Evolutionary conservation across 805 yeast species (phyloP).

Genomic region (Teunomyces gatunensis): DNA sequence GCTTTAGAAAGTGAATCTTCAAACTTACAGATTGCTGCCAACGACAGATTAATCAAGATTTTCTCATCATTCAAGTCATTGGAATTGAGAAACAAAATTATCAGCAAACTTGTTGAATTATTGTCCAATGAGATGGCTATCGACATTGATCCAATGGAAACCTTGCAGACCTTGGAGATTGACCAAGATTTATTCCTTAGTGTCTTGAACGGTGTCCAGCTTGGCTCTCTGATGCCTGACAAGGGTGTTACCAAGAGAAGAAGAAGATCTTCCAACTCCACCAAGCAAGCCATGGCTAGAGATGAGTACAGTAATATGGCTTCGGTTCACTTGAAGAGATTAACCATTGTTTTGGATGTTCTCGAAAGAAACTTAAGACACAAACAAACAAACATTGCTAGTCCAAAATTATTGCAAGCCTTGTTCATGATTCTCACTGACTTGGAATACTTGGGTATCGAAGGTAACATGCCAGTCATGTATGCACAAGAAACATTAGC

Average conservation of each 20-base stretch:
- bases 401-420: constrained; percentile 47
- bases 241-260: constrained; percentile 64
- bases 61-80: constrained; percentile 52
- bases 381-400: constrained; percentile 25
- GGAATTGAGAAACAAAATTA: constrained; percentile 56
- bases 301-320: constrained; percentile 75
- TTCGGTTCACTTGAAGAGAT: constrained; percentile 68
- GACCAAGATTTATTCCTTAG: constrained; percentile 56
- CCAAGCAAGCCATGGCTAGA: constrained; percentile 70
- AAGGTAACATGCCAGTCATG: constrained; percentile 86
- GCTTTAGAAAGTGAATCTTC: constrained; percentile 46
- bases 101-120: constrained; percentile 48
- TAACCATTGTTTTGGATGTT: constrained; percentile 77
- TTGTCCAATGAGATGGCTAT: constrained; percentile 45
- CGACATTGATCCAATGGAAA: constrained; percentile 39
- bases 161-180: constrained; percentile 55
- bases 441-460: constrained; percentile 80
- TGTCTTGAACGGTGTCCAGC: constrained; percentile 57
- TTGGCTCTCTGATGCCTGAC: constrained; percentile 46
- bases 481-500: constrained; percentile 91
- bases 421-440: constrained; percentile 67
- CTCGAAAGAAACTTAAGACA: constrained; percentile 53
- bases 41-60: constrained; percentile 49
- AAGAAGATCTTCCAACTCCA: constrained; percentile 78
- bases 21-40: constrained; percentile 41